Evolutionary conservation across 768 basidiomycete genomes (phyloP), one percentile per base, ranked within the genome.

Genomic region (Russula olivacea): DNA sequence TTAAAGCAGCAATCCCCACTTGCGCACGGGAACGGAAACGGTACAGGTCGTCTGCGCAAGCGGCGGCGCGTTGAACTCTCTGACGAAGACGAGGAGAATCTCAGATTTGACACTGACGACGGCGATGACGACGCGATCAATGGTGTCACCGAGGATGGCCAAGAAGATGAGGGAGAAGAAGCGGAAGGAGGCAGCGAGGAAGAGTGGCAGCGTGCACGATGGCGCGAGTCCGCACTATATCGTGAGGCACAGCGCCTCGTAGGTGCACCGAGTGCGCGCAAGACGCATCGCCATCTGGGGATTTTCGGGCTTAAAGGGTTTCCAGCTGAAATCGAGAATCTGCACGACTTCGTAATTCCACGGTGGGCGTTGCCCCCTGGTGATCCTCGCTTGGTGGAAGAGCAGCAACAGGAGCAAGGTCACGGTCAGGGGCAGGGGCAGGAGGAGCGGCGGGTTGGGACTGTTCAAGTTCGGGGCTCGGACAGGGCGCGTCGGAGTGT

Each of bases 231-330:
- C 8, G 67, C 55, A 32, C 72, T 80, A 32, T 73, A 86, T 72
- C 76, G 79, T 32, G 76, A 82, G 56, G 85, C 85, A 6, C 69
- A 79, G 30, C 82, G 83, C 30, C 79, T 73, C 61, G 75, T 78
- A 54, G 72, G 73, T 11, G 74, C 76, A 48, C 78, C 77, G 15
- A 75, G 75, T 21, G 73, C 76, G 25, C 74, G 83, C 59, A 80
- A 81, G 69, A 79, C 81, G 12, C 77, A 79, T 65, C 77, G 86
- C 61, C 78, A 82, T 65, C 73, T 80, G 47, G 78, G 76, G 17
- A 83, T 86, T 10, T 89, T 88, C 69, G 87, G 88, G 0, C 74
- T 76, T 4, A 58, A 36, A 79, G 82, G 65, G 75, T 87, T n/a
- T 82, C 82, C 6, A 68, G 62, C 70, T 1, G 79, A 76, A 40